These are phyloP conservation scores for Comarum palustre DNA, from an alignment of 306 rosid genomes.

Conservation along the genomic window DNA sequence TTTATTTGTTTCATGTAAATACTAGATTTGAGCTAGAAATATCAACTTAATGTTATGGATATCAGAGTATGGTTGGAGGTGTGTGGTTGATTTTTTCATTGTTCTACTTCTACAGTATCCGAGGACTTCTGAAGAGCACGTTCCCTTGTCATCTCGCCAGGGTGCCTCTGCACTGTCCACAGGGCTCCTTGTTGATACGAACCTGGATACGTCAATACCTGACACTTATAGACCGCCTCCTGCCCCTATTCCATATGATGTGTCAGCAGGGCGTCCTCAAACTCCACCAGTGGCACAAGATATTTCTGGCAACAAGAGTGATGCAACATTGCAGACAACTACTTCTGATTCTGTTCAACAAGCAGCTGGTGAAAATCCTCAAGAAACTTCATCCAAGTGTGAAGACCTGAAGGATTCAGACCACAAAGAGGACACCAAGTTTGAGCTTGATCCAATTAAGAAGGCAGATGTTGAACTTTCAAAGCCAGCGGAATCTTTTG, in stretches of 20 bases:
- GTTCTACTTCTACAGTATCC: slow-evolving; percentile 55
- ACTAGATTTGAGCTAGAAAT: background rate
- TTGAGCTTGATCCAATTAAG: slow-evolving; percentile 41
- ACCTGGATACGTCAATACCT: slow-evolving; percentile 80
- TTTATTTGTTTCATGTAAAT: background rate
- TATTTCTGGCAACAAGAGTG: slow-evolving; percentile 47
- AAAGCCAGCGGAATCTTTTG: slow-evolving; percentile 47
- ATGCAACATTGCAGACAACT: slow-evolving; percentile 40
- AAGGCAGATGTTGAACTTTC: slow-evolving; percentile 65
- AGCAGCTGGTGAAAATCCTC: slow-evolving; percentile 39
- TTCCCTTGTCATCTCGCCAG: slow-evolving; percentile 67
- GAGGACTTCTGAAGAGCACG: slow-evolving; percentile 70
- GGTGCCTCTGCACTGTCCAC: slow-evolving; percentile 50
- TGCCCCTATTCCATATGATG: slow-evolving; percentile 73
- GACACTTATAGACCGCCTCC: slow-evolving; percentile 90
- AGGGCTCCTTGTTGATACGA: slow-evolving; percentile 79
- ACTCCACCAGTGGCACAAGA: slow-evolving; percentile 57
- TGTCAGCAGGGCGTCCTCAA: slow-evolving; percentile 45
- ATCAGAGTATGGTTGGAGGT: background rate
- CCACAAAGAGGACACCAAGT: slow-evolving; percentile 43
- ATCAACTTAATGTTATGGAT: background rate
- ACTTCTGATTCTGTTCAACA: slow-evolving; percentile 60
- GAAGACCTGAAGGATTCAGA: slow-evolving; percentile 59
- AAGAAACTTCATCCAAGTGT: slow-evolving; percentile 40
- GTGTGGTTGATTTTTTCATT: background rate